phyloP scores from a whole-genome alignment of 371 early-diverging fungal species.

The Apophysomyces ossiformis region DNA sequence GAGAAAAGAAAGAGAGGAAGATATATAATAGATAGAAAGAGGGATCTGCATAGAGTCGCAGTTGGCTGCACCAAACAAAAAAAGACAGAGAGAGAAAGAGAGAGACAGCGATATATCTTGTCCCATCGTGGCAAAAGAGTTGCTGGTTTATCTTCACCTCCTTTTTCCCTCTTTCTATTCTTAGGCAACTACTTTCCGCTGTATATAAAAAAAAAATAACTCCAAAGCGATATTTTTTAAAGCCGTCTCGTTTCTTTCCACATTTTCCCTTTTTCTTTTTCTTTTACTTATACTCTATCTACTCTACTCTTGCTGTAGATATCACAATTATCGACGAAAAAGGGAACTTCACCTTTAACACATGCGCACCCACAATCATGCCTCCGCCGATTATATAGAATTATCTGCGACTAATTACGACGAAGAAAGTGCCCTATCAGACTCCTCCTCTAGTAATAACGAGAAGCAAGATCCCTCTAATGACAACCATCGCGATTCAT shows the following conservation, averaged over 20 bases:
- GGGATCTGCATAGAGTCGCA: too few relatives aligned
- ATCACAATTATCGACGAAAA: neutral
- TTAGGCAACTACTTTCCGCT: constrained; percentile 1
- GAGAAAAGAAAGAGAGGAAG: too few relatives aligned
- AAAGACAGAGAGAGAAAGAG: too few relatives aligned
- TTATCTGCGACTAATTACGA: constrained; percentile 1
- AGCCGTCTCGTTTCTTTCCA: neutral
- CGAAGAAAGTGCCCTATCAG: neutral
- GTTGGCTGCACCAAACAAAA: too few relatives aligned
- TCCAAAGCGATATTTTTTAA: neutral
- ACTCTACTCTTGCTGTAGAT: neutral
- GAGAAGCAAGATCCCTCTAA: neutral
- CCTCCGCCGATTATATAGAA: constrained; percentile 7
- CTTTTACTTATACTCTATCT: neutral
- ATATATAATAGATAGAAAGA: too few relatives aligned
- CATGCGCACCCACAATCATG: neutral
- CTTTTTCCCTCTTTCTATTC: constrained; percentile 8
- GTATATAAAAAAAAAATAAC: neutral
- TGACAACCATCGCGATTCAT: constrained; percentile 3
- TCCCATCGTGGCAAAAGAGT: neutral
- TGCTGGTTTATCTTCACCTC: constrained; percentile 3
- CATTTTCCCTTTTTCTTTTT: neutral
- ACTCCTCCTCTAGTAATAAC: neutral
- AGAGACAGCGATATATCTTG: neutral
- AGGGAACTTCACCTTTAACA: constrained; percentile 1